A percentile compares a stretch with the other conserved stretches of the same genome.
Evolutionary conservation across 1,139 yeast species (phyloP).

Genomic region (Pneumocystis oryctolagi): DNA sequence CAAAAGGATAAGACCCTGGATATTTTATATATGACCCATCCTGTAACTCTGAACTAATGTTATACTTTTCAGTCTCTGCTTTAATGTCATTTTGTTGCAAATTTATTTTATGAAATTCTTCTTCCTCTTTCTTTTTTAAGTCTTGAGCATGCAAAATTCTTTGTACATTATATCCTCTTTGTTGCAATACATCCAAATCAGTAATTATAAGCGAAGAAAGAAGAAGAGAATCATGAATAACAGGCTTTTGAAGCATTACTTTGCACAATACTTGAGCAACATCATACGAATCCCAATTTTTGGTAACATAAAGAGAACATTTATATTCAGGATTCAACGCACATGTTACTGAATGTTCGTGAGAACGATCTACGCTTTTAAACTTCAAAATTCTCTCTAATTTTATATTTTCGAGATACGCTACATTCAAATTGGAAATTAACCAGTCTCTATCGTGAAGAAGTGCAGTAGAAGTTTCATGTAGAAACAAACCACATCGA

Average conservation of each 20-base stretch:
- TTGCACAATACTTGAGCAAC: constrained; percentile 25
- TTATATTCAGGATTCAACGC: constrained; percentile 9
- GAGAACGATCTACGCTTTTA: constrained; percentile 7
- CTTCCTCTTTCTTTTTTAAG: constrained; percentile 14
- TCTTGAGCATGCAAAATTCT: constrained; percentile 21
- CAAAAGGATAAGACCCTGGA: background rate
- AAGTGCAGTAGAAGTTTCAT: constrained; percentile 12
- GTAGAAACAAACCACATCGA: constrained; percentile 24
- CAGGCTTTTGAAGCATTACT: constrained; percentile 21
- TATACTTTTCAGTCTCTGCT: background rate
- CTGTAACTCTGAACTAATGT: background rate
- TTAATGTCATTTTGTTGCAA: background rate
- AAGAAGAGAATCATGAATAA: constrained; percentile 28
- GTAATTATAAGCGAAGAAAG: constrained; percentile 26
- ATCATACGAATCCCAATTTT: constrained; percentile 27
- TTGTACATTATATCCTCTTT: constrained; percentile 29
- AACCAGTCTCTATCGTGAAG: constrained; percentile 2
- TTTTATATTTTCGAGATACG: constrained; percentile 4
- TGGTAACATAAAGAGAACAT: constrained; percentile 12
- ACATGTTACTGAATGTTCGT: constrained; percentile 9
- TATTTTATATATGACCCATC: background rate
- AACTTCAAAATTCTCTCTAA: constrained; percentile 7
- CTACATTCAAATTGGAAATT: constrained; percentile 2
- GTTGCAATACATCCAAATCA: constrained; percentile 22
- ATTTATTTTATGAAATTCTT: constrained; percentile 6